Evolutionary conservation across 2,329 filamentous ascomycete genomes (phyloP).

Genomic region (Teratosphaeria gauchensis): DNA sequence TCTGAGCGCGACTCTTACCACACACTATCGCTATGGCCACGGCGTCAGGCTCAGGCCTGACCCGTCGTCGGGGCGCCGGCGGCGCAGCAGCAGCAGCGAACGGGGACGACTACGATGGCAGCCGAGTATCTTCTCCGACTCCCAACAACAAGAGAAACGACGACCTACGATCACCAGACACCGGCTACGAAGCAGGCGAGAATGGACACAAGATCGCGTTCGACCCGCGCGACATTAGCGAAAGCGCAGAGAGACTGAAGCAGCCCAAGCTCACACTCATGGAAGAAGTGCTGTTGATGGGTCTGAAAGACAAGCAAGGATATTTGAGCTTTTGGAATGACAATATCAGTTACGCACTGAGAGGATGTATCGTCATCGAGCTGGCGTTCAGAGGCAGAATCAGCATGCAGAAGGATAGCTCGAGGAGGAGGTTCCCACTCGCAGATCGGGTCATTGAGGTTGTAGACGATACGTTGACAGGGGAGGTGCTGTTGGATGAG

Average conservation of each 20-base stretch:
- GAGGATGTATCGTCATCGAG: constrained; percentile 97
- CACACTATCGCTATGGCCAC: constrained; percentile 43
- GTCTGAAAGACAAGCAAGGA: constrained; percentile 97
- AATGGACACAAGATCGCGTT: constrained; percentile 99
- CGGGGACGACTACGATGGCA: constrained; percentile 52
- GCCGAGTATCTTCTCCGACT: constrained; percentile 56
- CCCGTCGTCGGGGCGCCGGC: constrained; percentile 57
- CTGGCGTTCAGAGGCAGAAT: constrained; percentile 91
- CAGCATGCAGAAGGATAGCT: constrained; percentile 96
- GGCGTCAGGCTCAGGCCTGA: constrained; percentile 65
- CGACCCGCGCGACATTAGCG: constrained; percentile 92
- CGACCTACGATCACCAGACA: constrained; percentile 49
- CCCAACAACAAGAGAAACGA: constrained; percentile 51
- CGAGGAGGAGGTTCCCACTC: constrained; percentile 81
- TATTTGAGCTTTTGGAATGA: constrained; percentile 99
- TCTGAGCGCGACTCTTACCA: not conserved
- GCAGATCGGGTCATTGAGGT: constrained; percentile 94
- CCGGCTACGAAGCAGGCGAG: constrained; percentile 78
- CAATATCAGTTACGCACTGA: constrained; percentile 95
- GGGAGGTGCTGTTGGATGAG: constrained; percentile 94
- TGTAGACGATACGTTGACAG: constrained; percentile 89
- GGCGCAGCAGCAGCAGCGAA: constrained; percentile 43
- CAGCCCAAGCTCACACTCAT: constrained; percentile 97
- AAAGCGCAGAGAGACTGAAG: constrained; percentile 91
- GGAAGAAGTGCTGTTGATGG: constrained; percentile 93